These are phyloP conservation scores for Phellopilus nigrolimitatus DNA, from an alignment of 1,284 basidiomycete genomes.

Conservation along the genomic window DNA sequence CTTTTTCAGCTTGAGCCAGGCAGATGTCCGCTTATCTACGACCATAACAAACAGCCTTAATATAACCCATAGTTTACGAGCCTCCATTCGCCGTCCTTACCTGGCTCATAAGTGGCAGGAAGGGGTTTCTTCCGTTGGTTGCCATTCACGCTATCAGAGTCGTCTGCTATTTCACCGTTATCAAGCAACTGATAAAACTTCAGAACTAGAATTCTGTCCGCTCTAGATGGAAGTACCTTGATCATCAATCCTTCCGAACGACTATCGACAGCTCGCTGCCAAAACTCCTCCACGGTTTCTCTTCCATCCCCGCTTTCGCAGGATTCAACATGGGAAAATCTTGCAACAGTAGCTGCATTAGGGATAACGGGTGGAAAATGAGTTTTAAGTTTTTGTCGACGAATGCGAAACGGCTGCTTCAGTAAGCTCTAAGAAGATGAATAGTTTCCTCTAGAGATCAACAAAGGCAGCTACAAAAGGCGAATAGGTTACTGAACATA, in stretches of 20 bases:
- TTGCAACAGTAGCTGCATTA: slow-evolving; percentile 48
- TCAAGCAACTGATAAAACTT: slow-evolving; percentile 50
- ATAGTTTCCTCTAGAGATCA: slow-evolving; percentile 5
- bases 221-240: slow-evolving; percentile 54
- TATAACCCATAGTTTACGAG: slow-evolving; percentile 1
- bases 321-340: slow-evolving; percentile 73
- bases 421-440: slow-evolving; percentile 56
- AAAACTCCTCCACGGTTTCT: slow-evolving; percentile 72
- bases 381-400: slow-evolving; percentile 60
- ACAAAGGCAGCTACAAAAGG: slow-evolving; percentile 4
- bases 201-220: neutral
- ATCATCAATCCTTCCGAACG: slow-evolving; percentile 93
- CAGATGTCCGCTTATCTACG: slow-evolving; percentile 68
- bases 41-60: neutral
- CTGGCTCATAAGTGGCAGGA: slow-evolving; percentile 88
- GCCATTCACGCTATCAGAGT: slow-evolving; percentile 31
- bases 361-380: slow-evolving; percentile 53
- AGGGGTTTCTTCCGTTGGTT: slow-evolving; percentile 62
- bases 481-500: slow-evolving; percentile 35
- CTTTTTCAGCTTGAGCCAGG: slow-evolving; percentile 85
- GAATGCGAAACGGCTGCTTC: slow-evolving; percentile 64
- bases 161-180: slow-evolving; percentile 39
- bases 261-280: slow-evolving; percentile 73
- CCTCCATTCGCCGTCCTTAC: slow-evolving; percentile 29
- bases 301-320: slow-evolving; percentile 67